A percentile compares a stretch with the other conserved stretches of the same genome.
phyloP scores from a whole-genome alignment of 441 rosid species.

The Lepidium campestre region DNA sequence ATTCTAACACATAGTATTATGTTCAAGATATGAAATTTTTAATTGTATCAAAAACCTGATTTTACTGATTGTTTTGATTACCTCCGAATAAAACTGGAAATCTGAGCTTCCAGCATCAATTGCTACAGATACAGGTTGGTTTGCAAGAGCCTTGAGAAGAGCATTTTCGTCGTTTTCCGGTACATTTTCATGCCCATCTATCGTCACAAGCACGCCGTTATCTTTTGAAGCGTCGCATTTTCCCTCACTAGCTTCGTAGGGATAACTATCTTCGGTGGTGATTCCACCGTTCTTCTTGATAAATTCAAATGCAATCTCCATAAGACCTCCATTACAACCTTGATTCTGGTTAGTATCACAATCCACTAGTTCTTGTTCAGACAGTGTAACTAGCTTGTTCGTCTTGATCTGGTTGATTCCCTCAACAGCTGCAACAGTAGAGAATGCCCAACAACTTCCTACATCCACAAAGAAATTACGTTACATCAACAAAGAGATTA shows the following conservation, averaged over 20 bases:
- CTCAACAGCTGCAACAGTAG: conserved; percentile 67
- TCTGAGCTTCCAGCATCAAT: conserved; percentile 39
- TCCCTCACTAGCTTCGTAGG: conserved; percentile 38
- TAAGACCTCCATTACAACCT: conserved; percentile 78
- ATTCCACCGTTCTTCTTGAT: conserved; percentile 40
- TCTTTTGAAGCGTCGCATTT: conserved; percentile 36
- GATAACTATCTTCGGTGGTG: conserved; percentile 42
- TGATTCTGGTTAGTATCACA: conserved; percentile 60
- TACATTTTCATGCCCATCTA: conserved; percentile 52
- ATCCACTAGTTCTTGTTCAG: conserved; percentile 74
- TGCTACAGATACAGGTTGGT: conserved; percentile 52
- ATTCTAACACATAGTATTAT: too few species aligned
- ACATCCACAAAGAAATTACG: not conserved
- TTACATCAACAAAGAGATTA: not conserved
- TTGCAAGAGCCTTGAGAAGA: conserved; percentile 42
- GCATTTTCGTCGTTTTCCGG: conserved; percentile 47
- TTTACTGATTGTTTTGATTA: not conserved
- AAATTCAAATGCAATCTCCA: conserved; percentile 61
- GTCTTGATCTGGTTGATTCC: conserved; percentile 66
- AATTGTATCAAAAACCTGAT: not conserved
- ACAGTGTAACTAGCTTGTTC: conserved; percentile 47
- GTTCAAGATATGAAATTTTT: not conserved
- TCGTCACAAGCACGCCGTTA: conserved; percentile 38
- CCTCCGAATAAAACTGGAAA: conserved; percentile 47
- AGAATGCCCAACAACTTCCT: conserved; percentile 97